Base-by-base conservation (phyloP, 176 grass and related monocot genomes). In the Typha latifolia region DNA sequence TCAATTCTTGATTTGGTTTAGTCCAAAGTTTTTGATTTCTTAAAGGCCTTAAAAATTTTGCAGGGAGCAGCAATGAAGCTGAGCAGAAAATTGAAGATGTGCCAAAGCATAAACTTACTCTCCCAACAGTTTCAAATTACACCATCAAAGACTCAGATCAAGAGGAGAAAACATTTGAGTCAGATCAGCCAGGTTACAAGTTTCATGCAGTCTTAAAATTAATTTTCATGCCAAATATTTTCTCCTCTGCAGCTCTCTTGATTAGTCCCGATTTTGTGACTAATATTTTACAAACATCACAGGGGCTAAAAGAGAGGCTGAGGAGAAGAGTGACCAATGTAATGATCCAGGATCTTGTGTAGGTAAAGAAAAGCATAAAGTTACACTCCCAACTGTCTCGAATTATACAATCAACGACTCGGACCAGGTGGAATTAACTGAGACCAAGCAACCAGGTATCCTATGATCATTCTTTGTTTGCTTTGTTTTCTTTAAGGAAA, bases 41-140 rank as follows among this genome's bases (percentile, higher is more conserved):
- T 49, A 78, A 47, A 70, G 55, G 43, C 56, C 32, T 64, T 64
- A 10, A 78, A 69, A 78, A 52, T 49, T 11, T 70, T 71, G 23
- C 75, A 78, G 75, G 47, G 62, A 43, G 49, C 22, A 70, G 20
- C 51, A 61, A 70, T 63, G 75, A 63, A 51, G 34, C 8, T 57
- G 34, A 71, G 43, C 51, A 62, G 43, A 71, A 71, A 43, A 9
- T 32, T 5, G 63, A 77, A 61, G 70, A 56, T 16, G 76, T 79
- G 52, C 67, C 67, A 32, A 78, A 84, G 70, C 78, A 74, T 82
- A 89, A 81, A 67, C 52, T 95, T 19, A 87, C 84, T 31, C 76
- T 95, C 14, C 90, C 84, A 47, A 95, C 90, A 48, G 81, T 95
- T 50, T 90, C 91, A 3, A 96, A 90, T 62, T 90, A 96, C 18